Conservation (phyloP, 495 filamentous ascomycete species). For the Chaetomium fimeti region DNA sequence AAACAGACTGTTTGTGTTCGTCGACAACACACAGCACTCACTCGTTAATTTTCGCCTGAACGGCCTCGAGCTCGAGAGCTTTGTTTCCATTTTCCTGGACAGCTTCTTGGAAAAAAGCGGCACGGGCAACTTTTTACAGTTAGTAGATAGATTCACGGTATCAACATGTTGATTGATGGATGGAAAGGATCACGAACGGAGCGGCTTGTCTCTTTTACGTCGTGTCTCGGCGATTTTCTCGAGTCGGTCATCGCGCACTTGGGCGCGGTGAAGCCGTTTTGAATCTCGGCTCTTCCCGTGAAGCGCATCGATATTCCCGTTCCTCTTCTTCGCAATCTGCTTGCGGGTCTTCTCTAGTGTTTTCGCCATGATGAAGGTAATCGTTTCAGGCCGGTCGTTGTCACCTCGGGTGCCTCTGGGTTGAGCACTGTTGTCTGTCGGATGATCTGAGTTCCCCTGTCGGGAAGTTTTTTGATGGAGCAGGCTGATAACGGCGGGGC, state of each 20-base stretch:
- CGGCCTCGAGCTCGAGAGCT: slow-evolving; percentile 56
- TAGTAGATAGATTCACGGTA: too few species aligned
- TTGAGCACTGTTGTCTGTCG: neutral
- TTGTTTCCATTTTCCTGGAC: slow-evolving; percentile 52
- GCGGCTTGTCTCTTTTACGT: slow-evolving; percentile 64
- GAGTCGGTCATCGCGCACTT: slow-evolving; percentile 72
- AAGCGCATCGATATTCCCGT: slow-evolving; percentile 61
- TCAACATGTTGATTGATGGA: neutral
- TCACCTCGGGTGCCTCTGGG: neutral
- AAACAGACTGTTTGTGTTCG: too few species aligned
- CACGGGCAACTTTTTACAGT: slow-evolving; percentile 59
- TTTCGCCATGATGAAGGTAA: slow-evolving; percentile 62
- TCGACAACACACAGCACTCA: slow-evolving; percentile 37
- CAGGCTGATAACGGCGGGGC: slow-evolving; percentile 11
- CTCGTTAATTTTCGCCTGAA: slow-evolving; percentile 62
- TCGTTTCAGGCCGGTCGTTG: neutral
- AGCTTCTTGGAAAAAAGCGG: slow-evolving; percentile 67
- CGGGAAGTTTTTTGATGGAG: slow-evolving; percentile 16
- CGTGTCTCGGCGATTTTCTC: slow-evolving; percentile 60
- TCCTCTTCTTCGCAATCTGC: slow-evolving; percentile 76
- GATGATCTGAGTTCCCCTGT: neutral
- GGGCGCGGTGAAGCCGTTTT: slow-evolving; percentile 69
- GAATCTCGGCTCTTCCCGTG: slow-evolving; percentile 83
- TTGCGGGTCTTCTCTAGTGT: slow-evolving; percentile 77
- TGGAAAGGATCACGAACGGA: slow-evolving; percentile 50